Evolutionary conservation across 345 rosid genomes (phyloP), one percentile per base, ranked within the genome.

Genomic region (Clausena lansium): DNA sequence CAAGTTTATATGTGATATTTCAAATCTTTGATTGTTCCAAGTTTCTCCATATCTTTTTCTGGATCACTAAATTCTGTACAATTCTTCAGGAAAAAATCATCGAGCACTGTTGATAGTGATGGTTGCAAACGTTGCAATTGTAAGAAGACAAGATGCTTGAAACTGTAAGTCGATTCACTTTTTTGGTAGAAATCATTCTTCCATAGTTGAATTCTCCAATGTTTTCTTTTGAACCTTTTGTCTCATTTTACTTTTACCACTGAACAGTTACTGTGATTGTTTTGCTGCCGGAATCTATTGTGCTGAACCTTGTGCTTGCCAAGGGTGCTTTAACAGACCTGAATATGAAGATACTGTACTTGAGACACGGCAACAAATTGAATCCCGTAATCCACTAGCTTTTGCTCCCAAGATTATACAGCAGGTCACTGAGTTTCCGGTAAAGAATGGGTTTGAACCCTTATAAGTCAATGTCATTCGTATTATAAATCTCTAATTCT

Each of bases 221-320:
- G 25, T 66, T 55, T 68, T 65, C 15, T 59, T 70, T 50, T 50
- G 15, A 65, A 28, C 24, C 35, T 19, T 32, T 52, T 52, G 15
- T 22, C 19, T 39, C 57, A 7, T 60, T 65, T 47, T 74, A 15
- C 59, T 60, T 65, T 47, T 77, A 20, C 64, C 78, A 70, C 60
- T 78, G 67, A 17, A 62, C 91, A 91, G 95, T 71, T 91, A 88
- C 57, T 91, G 91, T 77, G 95, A 89, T 79, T 91, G 93, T 81
- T 89, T 91, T 84, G 91, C 89, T 63, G 89, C 90, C 3, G 91
- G 91, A 74, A 76, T 87, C 65, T 91, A 85, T 69, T 89, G 91
- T 76, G 81, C 81, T 17, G 93, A 80, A 27, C 78, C 87, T 66
- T 89, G 93, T 87, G 73, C 92, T 10, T 91, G 93, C 80, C 88